Conservation (phyloP, 352 stramenopile genomes). For the Phytophthora vignae region DNA sequence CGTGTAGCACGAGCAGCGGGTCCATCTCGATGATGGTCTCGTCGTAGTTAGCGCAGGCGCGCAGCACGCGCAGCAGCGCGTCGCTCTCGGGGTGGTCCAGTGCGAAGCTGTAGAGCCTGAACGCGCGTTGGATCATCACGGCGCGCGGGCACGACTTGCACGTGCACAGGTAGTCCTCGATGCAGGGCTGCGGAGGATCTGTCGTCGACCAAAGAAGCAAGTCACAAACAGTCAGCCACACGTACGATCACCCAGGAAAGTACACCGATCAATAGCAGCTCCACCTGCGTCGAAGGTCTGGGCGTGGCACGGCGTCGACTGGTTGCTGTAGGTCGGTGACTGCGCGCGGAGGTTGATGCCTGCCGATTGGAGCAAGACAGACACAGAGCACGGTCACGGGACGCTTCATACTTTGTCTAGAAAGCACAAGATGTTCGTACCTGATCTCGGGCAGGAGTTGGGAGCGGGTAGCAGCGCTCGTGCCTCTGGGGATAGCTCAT, state of each 20-base stretch:
- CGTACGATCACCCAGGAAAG: background rate
- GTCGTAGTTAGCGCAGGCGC: conserved; percentile 74
- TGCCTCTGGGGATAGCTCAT: conserved; percentile 22
- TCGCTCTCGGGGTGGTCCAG: conserved; percentile 42
- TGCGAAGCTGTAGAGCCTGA: conserved; percentile 52
- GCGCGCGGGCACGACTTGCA: conserved; percentile 72
- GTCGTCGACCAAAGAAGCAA: background rate
- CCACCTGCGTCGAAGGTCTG: conserved; percentile 38
- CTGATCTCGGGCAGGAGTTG: conserved; percentile 43
- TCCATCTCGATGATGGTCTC: conserved; percentile 62
- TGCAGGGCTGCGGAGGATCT: conserved; percentile 20
- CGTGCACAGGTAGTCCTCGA: conserved; percentile 69
- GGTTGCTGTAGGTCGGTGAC: conserved; percentile 37
- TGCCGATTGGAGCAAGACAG: conserved; percentile 4
- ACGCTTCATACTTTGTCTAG: too few relatives aligned
- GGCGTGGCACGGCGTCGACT: conserved; percentile 25
- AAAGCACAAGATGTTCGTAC: conserved; percentile 5
- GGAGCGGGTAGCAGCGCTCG: conserved; percentile 38
- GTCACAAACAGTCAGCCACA: conserved; percentile 1
- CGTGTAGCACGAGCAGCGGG: conserved; percentile 50
- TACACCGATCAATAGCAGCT: background rate
- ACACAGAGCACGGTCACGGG: background rate
- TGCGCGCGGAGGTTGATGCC: conserved; percentile 39
- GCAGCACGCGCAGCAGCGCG: conserved; percentile 59
- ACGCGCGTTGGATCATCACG: conserved; percentile 51